Percentiles rank a stretch among this genome's conserved stretches.
These are phyloP conservation scores for Leishmania turanica DNA, from an alignment of 208 protist species.

Conservation along the genomic window DNA sequence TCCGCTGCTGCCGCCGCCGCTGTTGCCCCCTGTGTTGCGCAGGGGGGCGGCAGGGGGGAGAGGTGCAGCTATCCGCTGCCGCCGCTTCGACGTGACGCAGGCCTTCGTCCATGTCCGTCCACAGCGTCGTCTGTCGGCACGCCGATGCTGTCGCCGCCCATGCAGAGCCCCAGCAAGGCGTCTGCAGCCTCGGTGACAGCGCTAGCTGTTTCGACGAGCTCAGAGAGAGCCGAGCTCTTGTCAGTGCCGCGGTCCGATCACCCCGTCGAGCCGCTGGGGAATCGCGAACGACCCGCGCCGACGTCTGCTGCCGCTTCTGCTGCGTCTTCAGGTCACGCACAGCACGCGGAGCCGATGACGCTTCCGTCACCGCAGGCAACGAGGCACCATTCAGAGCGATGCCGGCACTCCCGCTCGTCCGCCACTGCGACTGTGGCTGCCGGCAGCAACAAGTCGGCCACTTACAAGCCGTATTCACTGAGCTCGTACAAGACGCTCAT, in stretches of 20 bases:
- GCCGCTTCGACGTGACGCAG: not conserved
- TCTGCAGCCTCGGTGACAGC: not conserved
- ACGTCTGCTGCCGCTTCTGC: not conserved
- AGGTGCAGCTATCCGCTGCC: not conserved
- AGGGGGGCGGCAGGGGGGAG: not conserved
- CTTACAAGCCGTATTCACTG: slow-evolving; percentile 70
- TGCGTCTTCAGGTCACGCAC: not conserved
- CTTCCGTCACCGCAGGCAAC: not conserved
- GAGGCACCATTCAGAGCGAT: not conserved
- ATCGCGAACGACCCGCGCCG: not conserved
- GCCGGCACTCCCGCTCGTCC: not conserved
- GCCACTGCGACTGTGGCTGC: not conserved
- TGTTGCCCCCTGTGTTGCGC: not conserved
- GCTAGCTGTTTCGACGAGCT: not conserved
- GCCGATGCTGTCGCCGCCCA: not conserved
- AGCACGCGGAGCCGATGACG: not conserved
- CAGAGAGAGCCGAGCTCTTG: not conserved
- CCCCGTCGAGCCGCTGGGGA: not conserved
- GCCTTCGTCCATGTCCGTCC: not conserved
- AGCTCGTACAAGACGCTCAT: slow-evolving; percentile 78
- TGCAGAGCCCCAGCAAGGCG: not conserved
- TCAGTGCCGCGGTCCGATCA: not conserved
- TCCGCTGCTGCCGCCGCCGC: slow-evolving; percentile 3
- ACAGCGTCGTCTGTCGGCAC: not conserved
- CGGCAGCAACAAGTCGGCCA: slow-evolving; percentile 4